phyloP scores from a whole-genome alignment of 768 basidiomycete genomes.

The Boletellus emodensis region DNA sequence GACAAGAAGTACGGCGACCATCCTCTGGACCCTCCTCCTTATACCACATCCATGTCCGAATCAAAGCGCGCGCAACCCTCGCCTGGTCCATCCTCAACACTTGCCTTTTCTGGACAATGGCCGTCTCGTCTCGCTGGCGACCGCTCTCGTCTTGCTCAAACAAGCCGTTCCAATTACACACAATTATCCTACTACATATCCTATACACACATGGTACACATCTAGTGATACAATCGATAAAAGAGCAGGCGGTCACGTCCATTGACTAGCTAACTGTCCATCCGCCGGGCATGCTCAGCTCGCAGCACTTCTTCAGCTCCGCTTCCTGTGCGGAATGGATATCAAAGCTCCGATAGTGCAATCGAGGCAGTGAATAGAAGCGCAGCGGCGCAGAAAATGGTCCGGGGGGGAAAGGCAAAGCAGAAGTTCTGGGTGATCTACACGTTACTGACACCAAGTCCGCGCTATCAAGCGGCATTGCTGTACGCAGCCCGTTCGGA shows the following conservation, averaged over 20 bases:
- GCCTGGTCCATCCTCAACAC: constrained; percentile 26
- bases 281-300: constrained; percentile 40
- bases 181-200: constrained; percentile 3
- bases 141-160: constrained; percentile 18
- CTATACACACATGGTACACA: constrained; percentile 12
- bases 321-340: constrained; percentile 16
- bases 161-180: constrained; percentile 7
- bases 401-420: constrained; percentile 8
- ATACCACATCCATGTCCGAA: constrained; percentile 21
- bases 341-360: constrained; percentile 18
- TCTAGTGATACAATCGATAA: constrained; percentile 13
- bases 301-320: constrained; percentile 18
- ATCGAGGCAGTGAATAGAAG: constrained; percentile 25
- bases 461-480: constrained; percentile 24
- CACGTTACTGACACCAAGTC: constrained; percentile 11
- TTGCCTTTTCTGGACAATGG: constrained; percentile 34
- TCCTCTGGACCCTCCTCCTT: constrained; percentile 14
- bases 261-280: constrained; percentile 31
- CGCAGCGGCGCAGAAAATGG: constrained; percentile 17
- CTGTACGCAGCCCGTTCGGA: constrained; percentile 17
- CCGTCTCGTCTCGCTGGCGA: constrained; percentile 12
- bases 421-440: constrained; percentile 3
- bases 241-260: background rate
- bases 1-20: constrained; percentile 10
- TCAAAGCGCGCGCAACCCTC: constrained; percentile 19